A percentile compares a stretch with the other conserved stretches of the same genome.
phyloP scores from a whole-genome alignment of 139 green algal genomes.

The Chlorella vulgaris region DNA sequence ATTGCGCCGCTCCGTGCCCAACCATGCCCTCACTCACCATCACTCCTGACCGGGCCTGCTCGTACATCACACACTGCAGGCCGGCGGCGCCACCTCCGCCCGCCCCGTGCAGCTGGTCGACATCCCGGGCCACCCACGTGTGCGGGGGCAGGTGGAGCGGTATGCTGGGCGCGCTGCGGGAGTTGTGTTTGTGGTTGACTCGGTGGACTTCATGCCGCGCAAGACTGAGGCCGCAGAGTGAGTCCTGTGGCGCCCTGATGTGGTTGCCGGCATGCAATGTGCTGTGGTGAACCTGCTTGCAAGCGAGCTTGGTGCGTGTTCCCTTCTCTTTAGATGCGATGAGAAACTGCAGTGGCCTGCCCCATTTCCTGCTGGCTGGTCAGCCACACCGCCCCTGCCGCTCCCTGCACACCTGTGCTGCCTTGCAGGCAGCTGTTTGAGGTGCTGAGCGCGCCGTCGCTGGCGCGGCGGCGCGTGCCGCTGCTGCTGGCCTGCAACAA shows the following conservation, averaged over 20 bases:
- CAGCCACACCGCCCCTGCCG: not conserved
- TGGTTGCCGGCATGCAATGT: not conserved
- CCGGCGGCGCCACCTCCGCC: not conserved
- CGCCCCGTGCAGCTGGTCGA: constrained; percentile 74
- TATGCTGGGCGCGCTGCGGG: constrained; percentile 59
- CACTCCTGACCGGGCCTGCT: not conserved
- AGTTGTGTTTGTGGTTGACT: constrained; percentile 88
- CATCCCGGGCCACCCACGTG: constrained; percentile 82
- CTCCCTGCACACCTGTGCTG: not conserved
- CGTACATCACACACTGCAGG: not conserved
- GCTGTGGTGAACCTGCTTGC: not conserved
- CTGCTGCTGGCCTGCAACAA: constrained; percentile 96
- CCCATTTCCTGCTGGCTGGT: not conserved
- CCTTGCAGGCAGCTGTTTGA: constrained; percentile 52
- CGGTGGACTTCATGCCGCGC: constrained; percentile 79
- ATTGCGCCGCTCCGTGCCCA: no score
- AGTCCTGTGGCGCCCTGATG: not conserved
- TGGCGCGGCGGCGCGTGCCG: constrained; percentile 66
- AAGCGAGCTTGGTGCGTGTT: not conserved
- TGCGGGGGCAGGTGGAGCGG: constrained; percentile 64
- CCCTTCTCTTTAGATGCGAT: no score
- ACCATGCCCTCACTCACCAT: not conserved
- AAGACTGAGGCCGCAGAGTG: constrained; percentile 65
- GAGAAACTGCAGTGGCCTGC: no score
- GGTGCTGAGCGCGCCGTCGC: constrained; percentile 58